Percentiles rank a stretch among this genome's conserved stretches.
These are phyloP conservation scores for Anacardium occidentale DNA, from an alignment of 345 rosid genomes.

Conservation along the genomic window DNA sequence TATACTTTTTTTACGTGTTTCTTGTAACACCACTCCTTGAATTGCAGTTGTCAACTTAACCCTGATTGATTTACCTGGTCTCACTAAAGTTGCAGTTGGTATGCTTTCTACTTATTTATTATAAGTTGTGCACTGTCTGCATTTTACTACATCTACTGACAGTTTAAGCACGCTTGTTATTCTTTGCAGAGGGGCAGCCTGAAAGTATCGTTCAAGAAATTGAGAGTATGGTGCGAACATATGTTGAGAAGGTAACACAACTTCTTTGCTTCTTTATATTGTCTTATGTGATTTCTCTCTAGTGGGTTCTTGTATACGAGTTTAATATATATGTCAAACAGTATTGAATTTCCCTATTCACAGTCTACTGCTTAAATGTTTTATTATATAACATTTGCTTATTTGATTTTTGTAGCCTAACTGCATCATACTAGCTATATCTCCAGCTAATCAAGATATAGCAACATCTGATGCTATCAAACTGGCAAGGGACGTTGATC, in stretches of 20 bases:
- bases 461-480: conserved; percentile 98
- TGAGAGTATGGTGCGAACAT: conserved; percentile 84
- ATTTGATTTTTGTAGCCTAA: conserved; percentile 60
- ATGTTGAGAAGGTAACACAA: conserved; percentile 78
- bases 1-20: neutral
- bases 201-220: conserved; percentile 82
- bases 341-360: neutral
- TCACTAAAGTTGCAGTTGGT: conserved; percentile 96
- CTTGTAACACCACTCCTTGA: conserved; percentile 1
- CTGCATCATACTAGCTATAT: conserved; percentile 81
- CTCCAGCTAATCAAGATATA: conserved; percentile 97
- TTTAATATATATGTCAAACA: neutral
- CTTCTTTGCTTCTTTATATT: neutral
- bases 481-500: conserved; percentile 87
- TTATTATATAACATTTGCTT: neutral
- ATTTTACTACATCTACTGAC: neutral
- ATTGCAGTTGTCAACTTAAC: conserved; percentile 94
- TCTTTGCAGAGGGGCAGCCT: conserved; percentile 86
- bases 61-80: conserved; percentile 86
- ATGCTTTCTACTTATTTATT: conserved; percentile 20
- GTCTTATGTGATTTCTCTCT: neutral
- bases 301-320: neutral
- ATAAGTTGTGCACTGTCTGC: conserved; percentile 4
- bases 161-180: conserved; percentile 14
- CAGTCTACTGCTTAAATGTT: too few relatives aligned